Evolutionary conservation across 1,139 yeast species (phyloP).

Genomic region (Yamadazyma conglobata): DNA sequence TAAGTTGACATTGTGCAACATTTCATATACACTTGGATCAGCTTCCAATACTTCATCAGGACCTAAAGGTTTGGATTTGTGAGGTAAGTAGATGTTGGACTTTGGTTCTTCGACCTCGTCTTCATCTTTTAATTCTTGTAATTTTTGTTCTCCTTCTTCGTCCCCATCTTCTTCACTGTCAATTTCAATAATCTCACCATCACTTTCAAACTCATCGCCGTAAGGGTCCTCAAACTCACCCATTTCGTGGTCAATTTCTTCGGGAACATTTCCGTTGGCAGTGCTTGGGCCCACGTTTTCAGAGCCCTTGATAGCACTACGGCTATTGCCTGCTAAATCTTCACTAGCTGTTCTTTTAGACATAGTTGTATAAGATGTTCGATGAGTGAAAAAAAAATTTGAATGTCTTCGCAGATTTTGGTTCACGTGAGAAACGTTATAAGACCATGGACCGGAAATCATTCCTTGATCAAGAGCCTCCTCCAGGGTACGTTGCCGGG

Average conservation of each 20-base stretch:
- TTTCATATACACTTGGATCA: conserved; percentile 92
- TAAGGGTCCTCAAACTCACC: conserved; percentile 94
- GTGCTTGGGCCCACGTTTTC: conserved; percentile 30
- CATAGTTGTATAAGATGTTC: conserved; percentile 38
- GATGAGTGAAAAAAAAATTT: conserved; percentile 2
- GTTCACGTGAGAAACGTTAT: conserved; percentile 3
- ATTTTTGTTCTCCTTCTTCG: conserved; percentile 29
- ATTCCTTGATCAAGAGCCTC: conserved; percentile 86
- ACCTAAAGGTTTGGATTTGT: conserved; percentile 82
- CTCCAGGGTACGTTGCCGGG: conserved; percentile 89
- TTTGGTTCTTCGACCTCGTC: conserved; percentile 24
- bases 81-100: conserved; percentile 71
- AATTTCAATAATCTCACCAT: conserved; percentile 79
- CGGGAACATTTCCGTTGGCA: conserved; percentile 11
- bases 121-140: conserved; percentile 24
- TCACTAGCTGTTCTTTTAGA: conserved; percentile 57
- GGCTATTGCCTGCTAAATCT: conserved; percentile 29
- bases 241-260: conserved; percentile 51
- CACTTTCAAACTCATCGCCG: conserved; percentile 94
- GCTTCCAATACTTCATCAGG: conserved; percentile 97
- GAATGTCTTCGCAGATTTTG: conserved; percentile 1
- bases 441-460: conserved; percentile 46
- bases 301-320: conserved; percentile 8
- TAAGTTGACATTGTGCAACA: conserved; percentile 89
- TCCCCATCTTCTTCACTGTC: conserved; percentile 65